A percentile compares a stretch with the other conserved stretches of the same genome.
Evolutionary conservation across 192 early-diverging fungal genomes (phyloP).

Genomic region (Linnemannia hyalina): DNA sequence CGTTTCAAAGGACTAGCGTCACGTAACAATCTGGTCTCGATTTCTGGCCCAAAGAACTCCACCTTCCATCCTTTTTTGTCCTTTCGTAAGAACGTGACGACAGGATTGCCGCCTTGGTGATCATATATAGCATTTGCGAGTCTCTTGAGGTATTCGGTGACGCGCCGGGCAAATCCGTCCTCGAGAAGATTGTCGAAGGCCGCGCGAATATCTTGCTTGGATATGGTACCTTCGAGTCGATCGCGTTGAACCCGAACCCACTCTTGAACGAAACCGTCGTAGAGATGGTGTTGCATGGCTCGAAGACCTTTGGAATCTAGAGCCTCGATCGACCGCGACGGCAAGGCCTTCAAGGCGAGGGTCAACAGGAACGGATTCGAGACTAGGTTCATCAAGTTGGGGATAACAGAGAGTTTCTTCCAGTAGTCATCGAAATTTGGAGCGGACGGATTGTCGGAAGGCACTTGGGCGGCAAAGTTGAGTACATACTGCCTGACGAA

Average conservation of each 20-base stretch:
- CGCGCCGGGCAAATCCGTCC: too few species aligned
- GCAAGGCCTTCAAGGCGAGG: neutral
- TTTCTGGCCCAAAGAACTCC: neutral
- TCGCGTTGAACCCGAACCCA: neutral
- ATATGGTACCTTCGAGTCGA: neutral
- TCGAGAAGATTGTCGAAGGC: too few species aligned
- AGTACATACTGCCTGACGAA: neutral
- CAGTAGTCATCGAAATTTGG: neutral
- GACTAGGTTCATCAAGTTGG: neutral
- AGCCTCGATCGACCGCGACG: neutral
- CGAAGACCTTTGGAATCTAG: neutral
- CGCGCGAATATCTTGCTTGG: too few species aligned
- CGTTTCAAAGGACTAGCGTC: neutral
- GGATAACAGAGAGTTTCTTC: neutral
- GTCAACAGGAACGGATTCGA: neutral
- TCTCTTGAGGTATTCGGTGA: too few species aligned
- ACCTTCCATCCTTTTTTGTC: neutral
- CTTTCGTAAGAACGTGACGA: too few species aligned
- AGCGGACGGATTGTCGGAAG: neutral
- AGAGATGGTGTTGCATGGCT: neutral
- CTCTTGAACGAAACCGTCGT: neutral
- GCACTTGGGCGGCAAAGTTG: neutral
- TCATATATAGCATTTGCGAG: too few species aligned
- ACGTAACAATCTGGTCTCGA: neutral
- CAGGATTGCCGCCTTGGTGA: too few species aligned